Evolutionary conservation across 805 yeast genomes (phyloP), one percentile per base, ranked within the genome.

Genomic region (Yarrowia deformans): DNA sequence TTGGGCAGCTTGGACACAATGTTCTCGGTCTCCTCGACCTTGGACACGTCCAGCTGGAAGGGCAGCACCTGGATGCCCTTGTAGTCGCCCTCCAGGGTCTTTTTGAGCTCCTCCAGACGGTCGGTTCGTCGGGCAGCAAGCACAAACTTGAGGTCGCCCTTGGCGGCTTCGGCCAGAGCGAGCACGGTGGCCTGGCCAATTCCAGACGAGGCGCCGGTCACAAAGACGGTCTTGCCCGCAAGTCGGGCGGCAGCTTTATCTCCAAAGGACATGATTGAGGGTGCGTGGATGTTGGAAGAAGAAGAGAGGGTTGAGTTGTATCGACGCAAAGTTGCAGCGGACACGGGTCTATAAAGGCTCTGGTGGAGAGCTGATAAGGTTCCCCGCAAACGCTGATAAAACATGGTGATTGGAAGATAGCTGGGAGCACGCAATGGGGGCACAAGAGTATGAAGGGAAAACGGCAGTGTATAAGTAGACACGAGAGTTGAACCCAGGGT

Each of bases 171-270:
- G 52, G 97, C 95, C 73, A 91, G 87, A 77, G 93, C 97, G 58
- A 84, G 79, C 16, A 98, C 98, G 12, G 97, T 93, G 68, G 97
- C 95, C 73, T 87, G 87, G 13, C 98, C 99, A 75, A 94, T 94
- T 69, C 98, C 98, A 16, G 97, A 88, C 34, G 97, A 91, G 8
- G 98, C 98, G 71, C 98, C 98, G n/a, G 98, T 91, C 75, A 94
- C 89, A 50, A 94, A 84, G 40, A 91, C 84, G 19, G 88, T 87
- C 77, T 94, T 93, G 61, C 90, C 90, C 29, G 90, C 87, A 42
- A 94, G 82, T 77, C 97, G 85, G 77, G 88, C 88, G 52, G 93
- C 91, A 67, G 97, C 95, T 76, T 83, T 85, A 66, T 83, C 72
- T 72, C 93, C 94, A 80, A 83, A 86, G 8, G 92, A 88, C 68